Base-by-base conservation (phyloP, 2,329 filamentous ascomycete genomes). In the Epichloe scottii region DNA sequence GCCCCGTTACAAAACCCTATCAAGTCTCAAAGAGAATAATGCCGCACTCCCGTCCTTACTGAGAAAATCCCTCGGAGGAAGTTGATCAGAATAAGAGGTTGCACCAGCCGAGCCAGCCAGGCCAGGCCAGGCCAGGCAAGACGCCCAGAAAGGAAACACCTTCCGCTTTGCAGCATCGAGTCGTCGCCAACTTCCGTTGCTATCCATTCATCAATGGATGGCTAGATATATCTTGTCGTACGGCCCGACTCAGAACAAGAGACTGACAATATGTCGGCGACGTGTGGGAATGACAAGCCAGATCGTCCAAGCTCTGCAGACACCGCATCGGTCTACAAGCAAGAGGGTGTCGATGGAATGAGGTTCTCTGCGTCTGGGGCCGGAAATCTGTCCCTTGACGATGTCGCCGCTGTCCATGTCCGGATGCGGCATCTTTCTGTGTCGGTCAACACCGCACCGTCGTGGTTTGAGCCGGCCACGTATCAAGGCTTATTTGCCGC, bases 371-470 rank as follows among this genome's bases (percentile, higher is more conserved):
- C 67, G 4, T 63, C 64, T 1, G 63, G 62, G 23, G 67, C 63
- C 1, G 66, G 64, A 15, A 63, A 66, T 35, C 60, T 74, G 21
- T 73, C 70, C 8, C 65, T 75, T 1, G 69, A 71, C 54, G 77
- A 76, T 63, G 78, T 82, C n/a, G 69, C 77, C 23, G 68, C 75
- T 1, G 77, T 81, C 6, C 64, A 74, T 40, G 71, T 82, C 19
- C 71, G 71, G 49, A 72, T 82, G 23, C 74, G 77, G 40, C 66
- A 73, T 56, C 68, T 82, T 3, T 68, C 70, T 1, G 76, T 84
- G 7, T 73, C 70, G 1, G 77, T 84, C 17, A 75, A 84, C 53
- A 76, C 78, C 2, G 75, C 78, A 1, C 78, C 79, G 4, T 76
- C 74, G 37, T 70, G 73, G 59, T 59, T 75, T 12, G 72, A 75